phyloP scores from a whole-genome alignment of 441 rosid species.

The Rhodomyrtus psidioides region DNA sequence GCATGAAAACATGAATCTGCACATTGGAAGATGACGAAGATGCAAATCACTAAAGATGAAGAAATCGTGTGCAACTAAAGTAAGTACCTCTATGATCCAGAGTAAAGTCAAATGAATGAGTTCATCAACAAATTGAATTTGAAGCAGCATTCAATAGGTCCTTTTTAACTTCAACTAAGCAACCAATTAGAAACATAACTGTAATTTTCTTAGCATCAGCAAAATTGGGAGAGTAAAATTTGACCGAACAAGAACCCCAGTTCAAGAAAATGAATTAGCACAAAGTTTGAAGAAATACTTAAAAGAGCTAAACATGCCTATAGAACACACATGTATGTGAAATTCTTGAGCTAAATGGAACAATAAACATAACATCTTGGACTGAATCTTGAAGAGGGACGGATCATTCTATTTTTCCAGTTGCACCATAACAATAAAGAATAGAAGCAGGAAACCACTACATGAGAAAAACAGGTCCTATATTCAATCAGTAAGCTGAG shows the following conservation, averaged over 20 bases:
- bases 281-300: not conserved
- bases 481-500: not conserved
- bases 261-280: not conserved
- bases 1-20: no score
- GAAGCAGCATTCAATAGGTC: no score
- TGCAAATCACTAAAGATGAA: no score
- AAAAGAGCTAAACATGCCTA: conserved; percentile 1
- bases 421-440: not conserved
- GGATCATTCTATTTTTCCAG: not conserved
- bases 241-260: not conserved
- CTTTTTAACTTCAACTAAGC: no score
- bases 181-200: no score
- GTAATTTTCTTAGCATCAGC: not conserved
- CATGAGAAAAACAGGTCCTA: not conserved
- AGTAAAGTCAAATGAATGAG: no score
- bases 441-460: not conserved
- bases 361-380: not conserved
- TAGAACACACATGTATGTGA: not conserved
- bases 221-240: not conserved
- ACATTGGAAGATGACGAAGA: no score
- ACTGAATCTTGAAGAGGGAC: not conserved
- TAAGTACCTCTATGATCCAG: no score
- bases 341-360: not conserved
- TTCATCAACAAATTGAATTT: no score
- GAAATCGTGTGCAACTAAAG: no score